Base-by-base conservation (phyloP, 2,329 filamentous ascomycete genomes). In the Chalaropsis ovoidea region DNA sequence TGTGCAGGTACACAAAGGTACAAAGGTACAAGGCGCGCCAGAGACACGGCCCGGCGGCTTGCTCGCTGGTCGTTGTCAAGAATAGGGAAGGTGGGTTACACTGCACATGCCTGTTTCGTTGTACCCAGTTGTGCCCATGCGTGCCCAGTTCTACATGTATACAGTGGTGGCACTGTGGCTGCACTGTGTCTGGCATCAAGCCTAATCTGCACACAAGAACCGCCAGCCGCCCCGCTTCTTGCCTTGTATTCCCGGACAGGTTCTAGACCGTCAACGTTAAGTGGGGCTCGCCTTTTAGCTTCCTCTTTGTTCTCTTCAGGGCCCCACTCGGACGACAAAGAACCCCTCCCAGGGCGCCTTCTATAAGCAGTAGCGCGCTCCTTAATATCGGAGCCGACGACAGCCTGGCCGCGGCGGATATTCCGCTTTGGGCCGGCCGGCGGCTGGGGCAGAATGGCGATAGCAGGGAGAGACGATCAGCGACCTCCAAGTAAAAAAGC, bases 241-340 rank as follows among this genome's bases (percentile, higher is more conserved):
- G 15, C 27, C 15, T 11, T 56, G 27, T 56, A n/a, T 10, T 35
- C 52, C 6, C 27, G 27, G 52, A 35, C 52, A 17, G 52, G 52
- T n/a, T 56, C 52, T 56, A 56, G 52, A 35, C 52, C 27, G 4
- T 56, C 27, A 11, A 7, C 6, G 13, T 7, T 6, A 35, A 56
- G 52, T 56, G 52, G 52, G 42, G 6, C 42, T 13, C 11, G 27
- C 31, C 52, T 27, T 56, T 19, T 35, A 35, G 52, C 24, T 56
- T 56, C 52, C 52, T 56, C 52, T 56, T 56, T 56, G 52, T 56
- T 56, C 52, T 35, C 47, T 19, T 5, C 19, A 49, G 17, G 15
- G 24, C 52, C 24, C 52, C 52, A 56, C 52, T 35, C 52, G 27
- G 27, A 56, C 22, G 22, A 56, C 52, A 56, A 56, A 56, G 52